Base-by-base conservation (phyloP, 108 stramenopile genomes). In the Hondaea fermentalgiana region DNA sequence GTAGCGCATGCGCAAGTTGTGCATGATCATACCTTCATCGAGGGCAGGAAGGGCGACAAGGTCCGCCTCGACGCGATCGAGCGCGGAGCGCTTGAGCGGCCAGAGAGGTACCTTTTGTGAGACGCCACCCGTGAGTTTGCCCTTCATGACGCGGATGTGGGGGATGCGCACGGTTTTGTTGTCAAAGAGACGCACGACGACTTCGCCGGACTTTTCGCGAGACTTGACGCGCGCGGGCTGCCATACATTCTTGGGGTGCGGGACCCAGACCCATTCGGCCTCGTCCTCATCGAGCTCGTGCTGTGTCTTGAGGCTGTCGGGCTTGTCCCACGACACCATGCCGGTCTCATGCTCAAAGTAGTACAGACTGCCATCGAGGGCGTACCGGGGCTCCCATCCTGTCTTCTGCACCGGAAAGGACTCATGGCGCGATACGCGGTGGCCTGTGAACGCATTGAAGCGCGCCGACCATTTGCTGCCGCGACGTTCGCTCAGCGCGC, bases 1-100 rank as follows among this genome's bases (percentile, higher is more conserved):
- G 90, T 90, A 93, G 43, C 93, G 90, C 44, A 91, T 88, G n/a
- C 93, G 47, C 21, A 93, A 72, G 88, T 92, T 93, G 89, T 93
- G 93, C 44, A 93, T 60, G 60, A 93, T 91, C 8, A 90, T 59
- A 90, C 91, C 93, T 59, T 94, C 93, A 72, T 94, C 91, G 45
- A 92, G 90, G 59, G 87, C 90, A 23, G 89, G 89, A 25, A 92
- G 89, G 88, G 89, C 91, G 16, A 92, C 91, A 0, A 92, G 87
- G 58, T 92, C 91, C 5, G 90, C 91, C 91, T 88, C 91, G 49
- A 91, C 29, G 76, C 87, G 72, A 3, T 89, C 72, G 47, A 91
- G 45, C 4, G 91, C 88, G 8, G 87, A 76, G 8, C 58, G 25
- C 35, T 88, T 90, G 42, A 91, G 91, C 19, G 91, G 91, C 87